Evolutionary conservation across 2,329 filamentous ascomycete genomes (phyloP), one percentile per base, ranked within the genome.

Genomic region (Lasiodiplodia gonubiensis): DNA sequence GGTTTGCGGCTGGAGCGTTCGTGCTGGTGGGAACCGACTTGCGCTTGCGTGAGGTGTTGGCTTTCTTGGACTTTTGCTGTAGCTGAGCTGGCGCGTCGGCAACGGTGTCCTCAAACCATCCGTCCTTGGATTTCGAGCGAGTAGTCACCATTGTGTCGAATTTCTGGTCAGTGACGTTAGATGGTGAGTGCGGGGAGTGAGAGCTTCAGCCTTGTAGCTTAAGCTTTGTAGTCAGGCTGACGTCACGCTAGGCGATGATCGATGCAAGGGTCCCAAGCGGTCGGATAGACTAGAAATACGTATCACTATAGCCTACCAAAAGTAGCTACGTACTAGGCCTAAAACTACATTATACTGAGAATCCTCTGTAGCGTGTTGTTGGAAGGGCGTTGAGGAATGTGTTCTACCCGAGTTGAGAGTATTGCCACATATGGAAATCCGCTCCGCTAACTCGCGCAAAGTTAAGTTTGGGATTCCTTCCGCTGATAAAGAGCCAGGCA

Each of bases 11-110:
- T 14, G 18, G 21, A 12, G n/a, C 3, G 10, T 21, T 7, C 16
- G 30, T 12, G 27, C 27, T 42, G 54, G 35, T 25, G 3, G 35
- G 33, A 12, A 35, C 10, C 4, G 33, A n/a, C 54, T 57, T 57
- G 54, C 54, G 54, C 54, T 57, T 55, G 23, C 51, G 51, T 16
- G 51, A 53, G 21, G 51, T 53, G 51, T 53, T 53, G 21, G 25
- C 51, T 23, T 27, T 27, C 51, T 53, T 53, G 51, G 51, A 16
- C 51, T 53, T 53, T 25, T 53, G 23, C 23, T 53, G 48, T 21
- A 12, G 52, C 14, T 55, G 27, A 18, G 2, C 8, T 21, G 27
- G 21, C 4, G 27, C 52, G 30, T 55, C n/a, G 27, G 52, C 8
- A n/a, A 55, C 27, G 5, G 21, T 30, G 6, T 52, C n/a, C 16